These are phyloP conservation scores for Prunus persica DNA, from an alignment of 306 rosid species.

Conservation along the genomic window Prunus_persica_NCBIv2 NC_034009.1:45133001-45133500, in stretches of 20 bases:
- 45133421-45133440: neutral
- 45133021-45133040: neutral
- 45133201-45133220: neutral
- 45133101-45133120: neutral
- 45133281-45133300: neutral
- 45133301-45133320: neutral
- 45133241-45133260: neutral
- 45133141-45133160: neutral
- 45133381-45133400: neutral
- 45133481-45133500: conserved; percentile 85
- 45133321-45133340: neutral
- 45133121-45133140: neutral
- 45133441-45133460: conserved; percentile 92
- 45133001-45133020: neutral
- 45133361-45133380: neutral
- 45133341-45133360: neutral
- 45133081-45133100: neutral
- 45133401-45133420: conserved; percentile 14
- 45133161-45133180: neutral
- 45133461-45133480: conserved; percentile 86
- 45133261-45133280: neutral
- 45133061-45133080: neutral
- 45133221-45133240: neutral
- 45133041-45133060: neutral
- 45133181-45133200: neutral